Evolutionary conservation across 1,284 basidiomycete species (phyloP).

Genomic region (Malassezia pachydermatis): DNA sequence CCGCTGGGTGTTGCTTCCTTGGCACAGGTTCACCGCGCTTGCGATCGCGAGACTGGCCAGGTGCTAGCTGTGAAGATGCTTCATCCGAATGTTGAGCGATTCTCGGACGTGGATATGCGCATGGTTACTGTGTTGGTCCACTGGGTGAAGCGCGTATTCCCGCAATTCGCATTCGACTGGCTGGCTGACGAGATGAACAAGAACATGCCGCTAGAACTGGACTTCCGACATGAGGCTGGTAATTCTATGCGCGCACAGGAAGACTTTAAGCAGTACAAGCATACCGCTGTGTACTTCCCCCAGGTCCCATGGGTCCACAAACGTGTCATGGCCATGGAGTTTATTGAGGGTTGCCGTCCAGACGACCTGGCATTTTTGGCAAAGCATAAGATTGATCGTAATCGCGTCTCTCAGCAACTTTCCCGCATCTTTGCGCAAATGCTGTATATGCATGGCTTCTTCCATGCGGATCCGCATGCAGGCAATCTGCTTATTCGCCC

Average conservation of each 20-base stretch:
- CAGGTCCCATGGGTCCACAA: slow-evolving; percentile 71
- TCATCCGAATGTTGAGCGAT: slow-evolving; percentile 87
- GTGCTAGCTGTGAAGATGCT: slow-evolving; percentile 92
- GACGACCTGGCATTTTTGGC: slow-evolving; percentile 81
- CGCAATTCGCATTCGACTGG: slow-evolving; percentile 61
- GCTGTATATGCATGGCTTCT: slow-evolving; percentile 85
- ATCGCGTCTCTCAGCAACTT: slow-evolving; percentile 74
- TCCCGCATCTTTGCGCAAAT: slow-evolving; percentile 73
- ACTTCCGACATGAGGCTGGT: slow-evolving; percentile 75
- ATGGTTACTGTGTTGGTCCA: slow-evolving; percentile 54
- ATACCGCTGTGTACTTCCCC: slow-evolving; percentile 72
- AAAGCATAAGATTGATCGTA: slow-evolving; percentile 76
- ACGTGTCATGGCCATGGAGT: slow-evolving; percentile 89
- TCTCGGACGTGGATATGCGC: slow-evolving; percentile 72
- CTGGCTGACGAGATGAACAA: slow-evolving; percentile 45
- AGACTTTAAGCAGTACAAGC: slow-evolving; percentile 57
- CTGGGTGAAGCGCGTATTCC: slow-evolving; percentile 73
- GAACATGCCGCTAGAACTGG: slow-evolving; percentile 88
- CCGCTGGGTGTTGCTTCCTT: slow-evolving; percentile 88
- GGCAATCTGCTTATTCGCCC: slow-evolving; percentile 76
- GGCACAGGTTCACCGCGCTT: slow-evolving; percentile 85
- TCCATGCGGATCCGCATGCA: slow-evolving; percentile 43
- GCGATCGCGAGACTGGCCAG: slow-evolving; percentile 53
- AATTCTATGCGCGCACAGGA: slow-evolving; percentile 65
- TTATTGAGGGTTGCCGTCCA: slow-evolving; percentile 69